Evolutionary conservation across 176 grass and related monocot species (phyloP), one percentile per base, ranked within the genome.

Genomic region (Olyra latifolia): DNA sequence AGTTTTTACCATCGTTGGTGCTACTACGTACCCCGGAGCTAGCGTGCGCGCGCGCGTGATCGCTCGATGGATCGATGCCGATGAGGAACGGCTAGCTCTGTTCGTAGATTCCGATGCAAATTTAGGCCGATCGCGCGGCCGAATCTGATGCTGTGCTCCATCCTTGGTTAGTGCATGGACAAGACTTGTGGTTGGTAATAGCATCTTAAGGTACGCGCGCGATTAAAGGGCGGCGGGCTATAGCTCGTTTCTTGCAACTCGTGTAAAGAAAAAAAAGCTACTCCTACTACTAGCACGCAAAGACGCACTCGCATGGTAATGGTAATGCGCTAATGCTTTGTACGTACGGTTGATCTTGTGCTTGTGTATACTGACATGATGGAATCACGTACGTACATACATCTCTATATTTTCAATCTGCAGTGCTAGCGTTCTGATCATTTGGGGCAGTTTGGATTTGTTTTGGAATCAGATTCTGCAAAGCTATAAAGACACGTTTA

Each of bases 81-180:
- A 12, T 19, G n/a, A 72, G 43, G 13, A 49, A 46, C 41, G 52
- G 35, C 49, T 23, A 55, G 48, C 24, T 14, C 42, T 79, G 27
- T 10, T 68, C 27, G 2, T 42, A 39, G 75, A 84, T 84, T 75
- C 87, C 46, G 62, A 54, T 74, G 69, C 53, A 39, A 68, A 80
- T 46, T 74, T 74, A 32, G 41, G 80, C 68, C 47, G 16, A 49
- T 74, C 58, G 52, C 16, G 62, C 30, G 81, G 53, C 62, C 62
- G 76, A 80, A 89, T 84, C 70, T 20, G 76, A 84, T 89, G 76
- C 86, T 13, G 16, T 19, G n/a, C 23, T 39, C 57, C 45, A 44
- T 71, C 46, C 46, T 48, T 46, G 46, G 71, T 59, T 69, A 79
- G 80, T 74, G 79, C 79, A 79, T 53, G 61, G 81, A 84, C 87